Evolutionary conservation across 2,329 filamentous ascomycete species (phyloP), one percentile per base, ranked within the genome.

Genomic region (Colletotrichum limetticola): DNA sequence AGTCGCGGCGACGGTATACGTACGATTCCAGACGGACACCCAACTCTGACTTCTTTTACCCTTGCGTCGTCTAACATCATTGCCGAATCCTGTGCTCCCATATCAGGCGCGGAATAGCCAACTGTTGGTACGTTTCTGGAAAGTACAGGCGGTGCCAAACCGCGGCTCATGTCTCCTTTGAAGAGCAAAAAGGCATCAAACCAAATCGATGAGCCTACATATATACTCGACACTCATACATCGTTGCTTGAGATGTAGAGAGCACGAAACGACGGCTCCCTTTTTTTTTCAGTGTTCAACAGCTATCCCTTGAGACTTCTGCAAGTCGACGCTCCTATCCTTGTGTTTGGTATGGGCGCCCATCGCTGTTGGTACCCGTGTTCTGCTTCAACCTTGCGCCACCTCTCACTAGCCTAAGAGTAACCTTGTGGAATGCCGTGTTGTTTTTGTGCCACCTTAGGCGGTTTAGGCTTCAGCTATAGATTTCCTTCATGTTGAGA

Each of bases 391-490:
- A 67, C 65, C 57, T 58, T 68, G 28, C 22, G n/a, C 52, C 58
- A 57, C 30, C 22, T 57, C 35, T 35, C 68, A 62, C 52, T 22
- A 57, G 30, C 46, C 19, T 16, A 8, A 58, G 57, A 19, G 64
- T 71, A 62, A 68, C 26, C 63, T 63, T 68, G 64, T 68, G 52
- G 57, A 14, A 68, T 52, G 57, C 24, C 35, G 30, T 5, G 9
- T 14, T 37, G 9, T 8, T 52, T 58, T 22, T 57, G 52, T 58
- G 22, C n/a, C 35, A 53, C 37, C 24, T 16, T 24, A 26, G 46
- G 37, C 56, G 11, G 14, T 37, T 46, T 30, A 59, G 14, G 53
- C 53, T 37, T 30, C 49, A 35, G 65, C 9, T 62, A 4, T 35
- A 49, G 1, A n/a, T 22, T 22, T 22, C 19, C 49, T n/a, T 28